These are phyloP conservation scores for Macrolepiota albuminosa DNA, from an alignment of 768 basidiomycete species.

Conservation along the genomic window DNA sequence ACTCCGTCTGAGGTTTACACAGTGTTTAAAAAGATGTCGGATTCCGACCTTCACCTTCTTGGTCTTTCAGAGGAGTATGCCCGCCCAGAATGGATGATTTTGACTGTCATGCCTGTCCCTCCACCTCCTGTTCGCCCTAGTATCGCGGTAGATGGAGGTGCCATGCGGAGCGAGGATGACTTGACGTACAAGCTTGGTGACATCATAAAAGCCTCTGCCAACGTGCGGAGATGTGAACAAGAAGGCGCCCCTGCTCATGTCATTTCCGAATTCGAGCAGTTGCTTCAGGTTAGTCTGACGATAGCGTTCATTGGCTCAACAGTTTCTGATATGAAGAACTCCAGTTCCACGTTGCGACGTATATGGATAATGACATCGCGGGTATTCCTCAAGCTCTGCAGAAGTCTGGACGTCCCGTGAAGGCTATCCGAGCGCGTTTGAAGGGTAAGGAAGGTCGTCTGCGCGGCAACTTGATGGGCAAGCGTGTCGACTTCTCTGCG, in stretches of 20 bases:
- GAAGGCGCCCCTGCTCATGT: slow-evolving; percentile 97
- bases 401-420: slow-evolving; percentile 95
- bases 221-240: slow-evolving; percentile 87
- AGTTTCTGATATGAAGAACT: neutral
- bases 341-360: slow-evolving; percentile 97
- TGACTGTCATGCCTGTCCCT: slow-evolving; percentile 96
- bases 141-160: slow-evolving; percentile 95
- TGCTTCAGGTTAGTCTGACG: slow-evolving; percentile 68
- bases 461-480: slow-evolving; percentile 98
- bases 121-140: slow-evolving; percentile 97
- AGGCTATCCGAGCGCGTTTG: slow-evolving; percentile 94
- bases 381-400: slow-evolving; percentile 97
- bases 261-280: slow-evolving; percentile 91
- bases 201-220: slow-evolving; percentile 92
- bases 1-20: slow-evolving; percentile 88
- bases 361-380: slow-evolving; percentile 99
- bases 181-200: slow-evolving; percentile 97
- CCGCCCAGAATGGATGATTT: slow-evolving; percentile 99
- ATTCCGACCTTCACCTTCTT: slow-evolving; percentile 80
- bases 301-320: neutral
- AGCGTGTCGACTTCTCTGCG: slow-evolving; percentile 98
- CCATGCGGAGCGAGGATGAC: slow-evolving; percentile 96
- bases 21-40: slow-evolving; percentile 93
- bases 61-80: slow-evolving; percentile 96
- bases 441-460: slow-evolving; percentile 99